Conservation (phyloP, 2,329 filamentous ascomycete genomes). For the Plenodomus biglobosus region DNA sequence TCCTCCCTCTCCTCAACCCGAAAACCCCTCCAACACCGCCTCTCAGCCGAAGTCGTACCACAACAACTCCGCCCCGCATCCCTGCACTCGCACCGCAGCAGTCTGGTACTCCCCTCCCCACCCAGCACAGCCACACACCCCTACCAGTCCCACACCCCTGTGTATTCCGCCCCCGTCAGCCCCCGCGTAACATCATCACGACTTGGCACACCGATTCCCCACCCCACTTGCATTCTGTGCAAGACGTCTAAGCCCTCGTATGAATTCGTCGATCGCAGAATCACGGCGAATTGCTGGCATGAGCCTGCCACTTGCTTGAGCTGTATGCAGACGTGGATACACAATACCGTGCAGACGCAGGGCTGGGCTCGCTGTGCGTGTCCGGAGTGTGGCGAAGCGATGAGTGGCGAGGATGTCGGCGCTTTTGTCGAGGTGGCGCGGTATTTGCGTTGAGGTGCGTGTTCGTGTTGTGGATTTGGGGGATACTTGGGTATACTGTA, state of each 20-base stretch:
- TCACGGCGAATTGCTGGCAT: slow-evolving; percentile 32
- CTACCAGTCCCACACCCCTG: background rate
- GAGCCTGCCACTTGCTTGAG: slow-evolving; percentile 30
- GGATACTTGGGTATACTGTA: no score
- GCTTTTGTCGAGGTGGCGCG: slow-evolving; percentile 20
- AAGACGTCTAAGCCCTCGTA: slow-evolving; percentile 21
- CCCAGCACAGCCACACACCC: slow-evolving; percentile 13
- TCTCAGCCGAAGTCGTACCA: slow-evolving; percentile 9
- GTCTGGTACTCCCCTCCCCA: slow-evolving; percentile 16
- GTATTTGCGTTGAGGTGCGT: background rate
- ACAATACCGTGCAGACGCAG: slow-evolving; percentile 19
- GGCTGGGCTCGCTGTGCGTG: slow-evolving; percentile 27
- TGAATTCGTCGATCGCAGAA: slow-evolving; percentile 25
- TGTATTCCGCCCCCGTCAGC: slow-evolving; percentile 3
- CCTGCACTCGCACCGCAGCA: slow-evolving; percentile 16
- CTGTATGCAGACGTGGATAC: slow-evolving; percentile 32
- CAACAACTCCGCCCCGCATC: slow-evolving; percentile 19
- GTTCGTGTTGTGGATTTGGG: no score
- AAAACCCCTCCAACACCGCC: slow-evolving; percentile 8
- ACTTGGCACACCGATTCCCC: slow-evolving; percentile 18
- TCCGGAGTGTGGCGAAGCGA: slow-evolving; percentile 33
- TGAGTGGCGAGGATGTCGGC: slow-evolving; percentile 30
- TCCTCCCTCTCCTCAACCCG: slow-evolving; percentile 5
- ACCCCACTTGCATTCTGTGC: slow-evolving; percentile 33
- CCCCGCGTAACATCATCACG: slow-evolving; percentile 15